Conservation (phyloP, 495 filamentous ascomycete genomes). For the Xylaria nigripes region DNA sequence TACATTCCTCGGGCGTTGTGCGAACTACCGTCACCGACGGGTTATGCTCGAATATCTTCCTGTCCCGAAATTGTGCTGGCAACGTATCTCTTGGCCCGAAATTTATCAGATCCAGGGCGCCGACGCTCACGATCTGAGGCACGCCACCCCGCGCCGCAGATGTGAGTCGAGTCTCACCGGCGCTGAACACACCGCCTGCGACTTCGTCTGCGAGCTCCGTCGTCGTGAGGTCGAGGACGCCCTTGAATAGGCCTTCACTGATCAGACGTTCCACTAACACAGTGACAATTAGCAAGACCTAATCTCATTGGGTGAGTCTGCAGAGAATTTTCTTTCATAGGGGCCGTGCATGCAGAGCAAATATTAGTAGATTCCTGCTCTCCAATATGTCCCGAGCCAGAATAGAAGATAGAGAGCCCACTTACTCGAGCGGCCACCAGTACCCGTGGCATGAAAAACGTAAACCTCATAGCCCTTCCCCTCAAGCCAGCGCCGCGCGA, state of each 20-base stretch:
- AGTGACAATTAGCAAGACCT: not conserved
- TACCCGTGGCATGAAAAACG: slow-evolving; percentile 62
- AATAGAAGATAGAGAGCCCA: too few species aligned
- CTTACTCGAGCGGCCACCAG: slow-evolving; percentile 48
- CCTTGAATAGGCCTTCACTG: slow-evolving; percentile 45
- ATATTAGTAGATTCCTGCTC: too few species aligned
- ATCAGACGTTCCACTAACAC: slow-evolving; percentile 54
- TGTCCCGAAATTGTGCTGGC: slow-evolving; percentile 36
- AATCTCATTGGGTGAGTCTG: not conserved
- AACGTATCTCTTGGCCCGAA: slow-evolving; percentile 51
- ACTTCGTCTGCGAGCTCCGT: slow-evolving; percentile 58
- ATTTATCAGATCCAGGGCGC: slow-evolving; percentile 62
- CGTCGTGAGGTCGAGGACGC: slow-evolving; percentile 60
- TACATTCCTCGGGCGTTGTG: slow-evolving; percentile 47
- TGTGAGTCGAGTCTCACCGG: slow-evolving; percentile 45
- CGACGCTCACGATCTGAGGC: slow-evolving; percentile 54
- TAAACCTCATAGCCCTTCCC: slow-evolving; percentile 43
- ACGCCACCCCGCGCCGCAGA: slow-evolving; percentile 47
- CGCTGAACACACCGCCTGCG: slow-evolving; percentile 53
- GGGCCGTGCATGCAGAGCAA: not conserved
- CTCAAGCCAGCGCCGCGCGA: slow-evolving; percentile 39
- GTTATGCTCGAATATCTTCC: slow-evolving; percentile 57
- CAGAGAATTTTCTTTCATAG: not conserved
- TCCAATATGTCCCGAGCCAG: too few species aligned
- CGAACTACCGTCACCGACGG: slow-evolving; percentile 56